phyloP scores from a whole-genome alignment of 129 eudicot species.

The Sambucus nigra region DNA sequence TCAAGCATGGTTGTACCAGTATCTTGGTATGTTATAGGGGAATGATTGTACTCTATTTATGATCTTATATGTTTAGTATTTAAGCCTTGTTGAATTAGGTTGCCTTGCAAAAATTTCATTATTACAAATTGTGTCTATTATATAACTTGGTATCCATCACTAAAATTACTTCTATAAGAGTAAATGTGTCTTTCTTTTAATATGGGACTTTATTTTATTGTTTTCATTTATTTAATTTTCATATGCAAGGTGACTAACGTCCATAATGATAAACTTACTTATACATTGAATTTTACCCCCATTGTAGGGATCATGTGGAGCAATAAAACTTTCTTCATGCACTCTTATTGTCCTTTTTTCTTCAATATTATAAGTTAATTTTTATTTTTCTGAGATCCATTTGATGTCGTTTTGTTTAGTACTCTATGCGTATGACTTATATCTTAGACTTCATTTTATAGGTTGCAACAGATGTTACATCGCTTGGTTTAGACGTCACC shows the following conservation, averaged over 20 bases:
- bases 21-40: slow-evolving; percentile 51
- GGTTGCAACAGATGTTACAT: slow-evolving; percentile 94
- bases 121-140: background rate
- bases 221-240: background rate
- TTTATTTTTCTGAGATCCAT: background rate
- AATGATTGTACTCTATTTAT: background rate
- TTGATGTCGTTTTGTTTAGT: background rate
- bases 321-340: background rate
- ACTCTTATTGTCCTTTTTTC: background rate
- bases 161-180: background rate
- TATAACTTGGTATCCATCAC: background rate
- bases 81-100: background rate
- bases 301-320: background rate
- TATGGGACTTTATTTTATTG: no score
- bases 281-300: background rate
- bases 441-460: slow-evolving; percentile 22
- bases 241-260: background rate
- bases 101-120: background rate
- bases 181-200: background rate
- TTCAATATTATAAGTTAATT: background rate
- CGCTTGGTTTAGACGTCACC: slow-evolving; percentile 79
- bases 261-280: background rate
- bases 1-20: slow-evolving; percentile 69
- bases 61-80: no score
- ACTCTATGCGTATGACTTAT: background rate